A percentile compares a stretch with the other conserved stretches of the same genome.
phyloP scores from a whole-genome alignment of 108 stramenopile genomes.

The Aurantiochytrium sp. region DNA sequence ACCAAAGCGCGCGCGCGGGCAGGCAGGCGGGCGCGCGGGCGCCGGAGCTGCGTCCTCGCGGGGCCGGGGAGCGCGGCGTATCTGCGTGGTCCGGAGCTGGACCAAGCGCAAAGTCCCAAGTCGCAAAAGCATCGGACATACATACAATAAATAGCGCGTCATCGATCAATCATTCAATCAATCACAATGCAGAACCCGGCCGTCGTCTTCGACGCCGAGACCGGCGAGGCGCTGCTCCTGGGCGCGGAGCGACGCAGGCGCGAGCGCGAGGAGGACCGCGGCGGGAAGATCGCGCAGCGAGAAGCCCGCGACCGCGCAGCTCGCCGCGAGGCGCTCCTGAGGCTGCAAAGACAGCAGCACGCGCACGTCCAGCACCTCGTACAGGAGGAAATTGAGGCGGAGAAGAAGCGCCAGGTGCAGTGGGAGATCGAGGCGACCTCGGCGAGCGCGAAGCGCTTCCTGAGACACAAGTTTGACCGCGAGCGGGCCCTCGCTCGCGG shows the following conservation, averaged over 20 bases:
- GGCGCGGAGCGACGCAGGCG: neutral
- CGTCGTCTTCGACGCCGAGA: neutral
- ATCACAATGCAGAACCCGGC: constrained; percentile 3
- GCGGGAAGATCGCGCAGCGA: neutral
- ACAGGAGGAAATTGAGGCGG: neutral
- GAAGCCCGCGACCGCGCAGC: neutral
- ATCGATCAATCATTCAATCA: no score
- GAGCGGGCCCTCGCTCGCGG: neutral
- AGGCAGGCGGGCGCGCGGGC: no score
- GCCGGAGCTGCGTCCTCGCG: no score
- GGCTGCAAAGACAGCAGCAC: neutral
- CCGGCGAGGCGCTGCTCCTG: neutral
- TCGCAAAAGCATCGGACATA: no score
- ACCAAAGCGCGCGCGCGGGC: no score
- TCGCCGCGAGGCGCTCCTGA: neutral
- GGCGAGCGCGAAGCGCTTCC: neutral
- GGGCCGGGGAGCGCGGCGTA: no score
- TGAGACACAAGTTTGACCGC: neutral
- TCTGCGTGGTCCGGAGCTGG: no score
- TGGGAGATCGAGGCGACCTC: neutral
- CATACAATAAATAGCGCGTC: no score
- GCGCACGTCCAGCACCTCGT: neutral
- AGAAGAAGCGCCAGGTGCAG: constrained; percentile 1
- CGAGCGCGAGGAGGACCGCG: neutral
- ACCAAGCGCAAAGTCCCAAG: no score